Conservation (phyloP, 495 filamentous ascomycete genomes). For the Xylaria palmicola region DNA sequence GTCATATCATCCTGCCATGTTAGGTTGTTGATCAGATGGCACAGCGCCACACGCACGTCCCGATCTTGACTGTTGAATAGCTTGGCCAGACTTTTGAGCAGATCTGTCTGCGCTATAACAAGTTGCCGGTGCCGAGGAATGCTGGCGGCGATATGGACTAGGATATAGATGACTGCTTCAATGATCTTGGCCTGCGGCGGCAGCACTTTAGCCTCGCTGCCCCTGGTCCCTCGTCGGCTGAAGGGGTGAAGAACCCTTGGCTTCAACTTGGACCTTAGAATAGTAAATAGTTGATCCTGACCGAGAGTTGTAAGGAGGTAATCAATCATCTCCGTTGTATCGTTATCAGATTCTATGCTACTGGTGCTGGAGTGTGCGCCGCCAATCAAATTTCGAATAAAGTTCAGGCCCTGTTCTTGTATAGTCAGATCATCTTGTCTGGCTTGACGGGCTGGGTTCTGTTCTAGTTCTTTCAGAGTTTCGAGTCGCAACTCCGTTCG, state of each 20-base stretch:
- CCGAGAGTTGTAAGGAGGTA: conserved; percentile 75
- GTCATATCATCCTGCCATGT: conserved; percentile 71
- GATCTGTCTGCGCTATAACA: conserved; percentile 54
- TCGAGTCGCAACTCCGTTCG: conserved; percentile 51
- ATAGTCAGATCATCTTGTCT: conserved; percentile 78
- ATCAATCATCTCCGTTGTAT: conserved; percentile 73
- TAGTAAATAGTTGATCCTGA: conserved; percentile 69
- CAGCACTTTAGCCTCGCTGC: conserved; percentile 41
- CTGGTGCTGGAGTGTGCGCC: conserved; percentile 58
- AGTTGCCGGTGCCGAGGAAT: conserved; percentile 69
- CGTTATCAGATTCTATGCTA: conserved; percentile 63
- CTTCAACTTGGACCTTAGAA: conserved; percentile 70
- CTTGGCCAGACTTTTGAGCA: conserved; percentile 62
- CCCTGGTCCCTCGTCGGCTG: conserved; percentile 29
- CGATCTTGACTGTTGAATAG: conserved; percentile 71
- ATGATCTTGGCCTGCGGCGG: conserved; percentile 71
- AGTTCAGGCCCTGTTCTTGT: conserved; percentile 85
- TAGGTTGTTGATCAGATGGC: conserved; percentile 81
- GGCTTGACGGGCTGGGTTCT: conserved; percentile 56
- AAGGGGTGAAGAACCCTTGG: conserved; percentile 52
- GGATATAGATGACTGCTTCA: conserved; percentile 66
- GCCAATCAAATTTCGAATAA: conserved; percentile 85
- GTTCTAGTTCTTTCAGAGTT: conserved; percentile 55
- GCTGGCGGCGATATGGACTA: conserved; percentile 84
- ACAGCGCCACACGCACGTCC: conserved; percentile 70